Evolutionary conservation across 768 basidiomycete genomes (phyloP).

Genomic region (Pleurotus salmoneostramineus): DNA sequence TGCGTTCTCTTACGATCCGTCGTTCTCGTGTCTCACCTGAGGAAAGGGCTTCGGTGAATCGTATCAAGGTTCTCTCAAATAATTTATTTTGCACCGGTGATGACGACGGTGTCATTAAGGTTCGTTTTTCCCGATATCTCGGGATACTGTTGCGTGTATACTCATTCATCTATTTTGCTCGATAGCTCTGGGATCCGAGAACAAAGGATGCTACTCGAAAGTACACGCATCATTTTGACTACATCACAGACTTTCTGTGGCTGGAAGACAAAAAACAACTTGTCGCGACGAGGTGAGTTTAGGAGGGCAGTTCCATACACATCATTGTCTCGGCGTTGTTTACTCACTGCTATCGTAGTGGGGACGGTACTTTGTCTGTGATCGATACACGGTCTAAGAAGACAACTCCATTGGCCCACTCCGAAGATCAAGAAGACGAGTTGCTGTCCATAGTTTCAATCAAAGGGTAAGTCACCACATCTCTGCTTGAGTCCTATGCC

Average conservation of each 20-base stretch:
- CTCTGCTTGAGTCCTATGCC: constrained; percentile 8
- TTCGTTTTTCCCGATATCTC: constrained; percentile 20
- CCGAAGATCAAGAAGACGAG: constrained; percentile 96
- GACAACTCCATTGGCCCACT: constrained; percentile 72
- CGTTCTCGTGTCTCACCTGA: constrained; percentile 21
- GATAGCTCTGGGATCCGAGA: constrained; percentile 88
- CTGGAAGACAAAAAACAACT: constrained; percentile 80
- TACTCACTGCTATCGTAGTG: constrained; percentile 46
- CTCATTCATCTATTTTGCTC: background rate
- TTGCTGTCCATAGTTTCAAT: constrained; percentile 82
- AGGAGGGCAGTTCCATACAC: no score
- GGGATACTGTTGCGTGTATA: background rate
- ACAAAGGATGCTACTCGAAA: constrained; percentile 56
- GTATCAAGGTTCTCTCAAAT: constrained; percentile 67
- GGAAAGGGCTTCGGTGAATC: constrained; percentile 78
- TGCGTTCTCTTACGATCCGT: constrained; percentile 2
- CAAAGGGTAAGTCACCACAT: constrained; percentile 53
- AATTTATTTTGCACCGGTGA: constrained; percentile 83
- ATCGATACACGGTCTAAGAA: constrained; percentile 88
- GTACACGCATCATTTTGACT: constrained; percentile 90
- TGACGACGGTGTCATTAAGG: constrained; percentile 93
- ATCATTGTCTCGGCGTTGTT: background rate
- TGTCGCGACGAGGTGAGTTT: constrained; percentile 76
- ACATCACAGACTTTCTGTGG: constrained; percentile 91
- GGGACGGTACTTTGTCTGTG: constrained; percentile 90